Evolutionary conservation across 495 filamentous ascomycete genomes (phyloP).

Genomic region (Zalerion maritima): DNA sequence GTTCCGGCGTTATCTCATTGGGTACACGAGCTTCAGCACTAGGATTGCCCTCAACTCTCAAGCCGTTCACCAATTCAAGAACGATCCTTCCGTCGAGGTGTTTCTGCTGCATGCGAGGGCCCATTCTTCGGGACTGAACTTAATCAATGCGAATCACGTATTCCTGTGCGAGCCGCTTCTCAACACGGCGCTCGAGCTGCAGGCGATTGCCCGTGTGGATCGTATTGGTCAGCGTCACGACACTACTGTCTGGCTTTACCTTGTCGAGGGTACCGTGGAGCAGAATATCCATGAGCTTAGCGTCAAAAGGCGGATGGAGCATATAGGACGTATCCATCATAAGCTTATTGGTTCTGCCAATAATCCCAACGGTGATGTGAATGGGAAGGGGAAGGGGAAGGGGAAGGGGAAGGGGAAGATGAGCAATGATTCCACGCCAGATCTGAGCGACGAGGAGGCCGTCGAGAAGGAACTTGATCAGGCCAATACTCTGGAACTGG

Average conservation of each 20-base stretch:
- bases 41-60: too few relatives aligned
- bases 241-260: slow-evolving; percentile 92
- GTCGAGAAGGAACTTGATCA: slow-evolving; percentile 57
- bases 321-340: slow-evolving; percentile 43
- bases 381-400: slow-evolving; percentile 12
- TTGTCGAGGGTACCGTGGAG: slow-evolving; percentile 77
- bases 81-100: slow-evolving; percentile 60
- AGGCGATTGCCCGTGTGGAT: slow-evolving; percentile 88
- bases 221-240: slow-evolving; percentile 77
- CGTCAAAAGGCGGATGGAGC: slow-evolving; percentile 57
- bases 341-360: not conserved
- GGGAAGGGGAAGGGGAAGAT: slow-evolving; percentile 18
- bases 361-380: not conserved
- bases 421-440: slow-evolving; percentile 14
- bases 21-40: slow-evolving; percentile 50
- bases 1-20: slow-evolving; percentile 53
- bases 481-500: slow-evolving; percentile 71
- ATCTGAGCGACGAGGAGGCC: slow-evolving; percentile 35
- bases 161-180: slow-evolving; percentile 88
- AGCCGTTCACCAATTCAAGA: too few relatives aligned
- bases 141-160: slow-evolving; percentile 86
- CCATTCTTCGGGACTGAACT: slow-evolving; percentile 74
- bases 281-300: slow-evolving; percentile 79
- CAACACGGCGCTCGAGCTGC: slow-evolving; percentile 83
- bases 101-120: slow-evolving; percentile 81